Percentiles rank a stretch among this genome's conserved stretches.
Evolutionary conservation across 164 flowering plant genomes (phyloP).

Genomic region (Litsea cubeba): DNA sequence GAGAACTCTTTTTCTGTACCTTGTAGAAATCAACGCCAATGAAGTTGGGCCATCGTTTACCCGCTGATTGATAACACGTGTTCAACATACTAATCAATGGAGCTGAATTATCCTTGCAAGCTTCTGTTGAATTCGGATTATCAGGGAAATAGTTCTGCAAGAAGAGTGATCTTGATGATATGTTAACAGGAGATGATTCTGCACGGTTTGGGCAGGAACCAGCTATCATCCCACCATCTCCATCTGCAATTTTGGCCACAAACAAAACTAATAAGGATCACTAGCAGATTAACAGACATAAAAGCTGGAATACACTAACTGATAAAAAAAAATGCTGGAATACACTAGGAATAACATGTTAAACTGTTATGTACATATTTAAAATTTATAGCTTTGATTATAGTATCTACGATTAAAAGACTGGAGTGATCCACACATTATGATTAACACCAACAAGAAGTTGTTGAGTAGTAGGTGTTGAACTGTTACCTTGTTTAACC

Average conservation of each 20-base stretch:
- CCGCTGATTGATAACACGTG: slow-evolving; percentile 65
- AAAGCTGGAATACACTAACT: too few species aligned
- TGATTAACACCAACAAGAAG: too few species aligned
- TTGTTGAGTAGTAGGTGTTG: too few species aligned
- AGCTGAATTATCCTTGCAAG: slow-evolving; percentile 75
- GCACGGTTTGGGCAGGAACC: slow-evolving; percentile 82
- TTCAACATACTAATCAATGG: slow-evolving; percentile 53
- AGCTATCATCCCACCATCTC: slow-evolving; percentile 63
- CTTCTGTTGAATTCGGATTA: slow-evolving; percentile 29
- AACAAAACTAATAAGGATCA: neutral
- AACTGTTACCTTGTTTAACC: too few species aligned
- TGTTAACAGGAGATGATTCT: slow-evolving; percentile 71
- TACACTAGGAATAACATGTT: too few species aligned
- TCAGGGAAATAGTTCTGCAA: slow-evolving; percentile 62
- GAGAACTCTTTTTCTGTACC: slow-evolving; percentile 30
- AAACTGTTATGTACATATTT: too few species aligned
- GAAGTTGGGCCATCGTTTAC: slow-evolving; percentile 88
- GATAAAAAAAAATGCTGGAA: neutral
- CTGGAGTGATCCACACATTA: too few species aligned
- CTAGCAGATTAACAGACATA: neutral
- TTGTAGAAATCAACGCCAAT: slow-evolving; percentile 80
- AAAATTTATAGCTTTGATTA: too few species aligned
- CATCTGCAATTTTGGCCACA: slow-evolving; percentile 45
- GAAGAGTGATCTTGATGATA: slow-evolving; percentile 53
- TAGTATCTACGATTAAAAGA: too few species aligned